Evolutionary conservation across 805 yeast genomes (phyloP).

Genomic region (Saccharomycopsis synnaedendra): DNA sequence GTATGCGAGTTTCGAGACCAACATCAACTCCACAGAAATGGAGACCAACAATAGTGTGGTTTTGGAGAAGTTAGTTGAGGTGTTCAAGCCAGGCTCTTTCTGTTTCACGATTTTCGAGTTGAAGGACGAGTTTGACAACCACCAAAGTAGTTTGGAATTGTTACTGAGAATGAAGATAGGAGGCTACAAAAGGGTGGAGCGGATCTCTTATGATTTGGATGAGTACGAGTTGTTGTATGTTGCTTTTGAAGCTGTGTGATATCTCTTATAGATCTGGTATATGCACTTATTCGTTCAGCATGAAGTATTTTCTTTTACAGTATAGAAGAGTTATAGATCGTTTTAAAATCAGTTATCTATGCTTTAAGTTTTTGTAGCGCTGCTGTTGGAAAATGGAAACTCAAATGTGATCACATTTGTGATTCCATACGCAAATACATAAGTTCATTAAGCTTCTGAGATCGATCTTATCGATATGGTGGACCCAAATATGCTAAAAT

Average conservation of each 20-base stretch:
- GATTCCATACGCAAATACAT: too few species aligned
- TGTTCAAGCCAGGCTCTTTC: conserved; percentile 70
- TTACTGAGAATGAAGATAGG: conserved; percentile 26
- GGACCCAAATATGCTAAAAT: too few species aligned
- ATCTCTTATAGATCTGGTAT: neutral
- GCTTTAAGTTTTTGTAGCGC: too few species aligned
- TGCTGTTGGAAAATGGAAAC: too few species aligned
- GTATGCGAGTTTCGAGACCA: conserved; percentile 92
- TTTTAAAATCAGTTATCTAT: too few species aligned
- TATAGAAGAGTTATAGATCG: too few species aligned
- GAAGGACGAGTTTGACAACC: conserved; percentile 18
- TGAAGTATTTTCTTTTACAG: too few species aligned
- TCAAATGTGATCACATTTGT: too few species aligned
- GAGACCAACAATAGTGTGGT: conserved; percentile 41
- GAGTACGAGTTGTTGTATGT: conserved; percentile 64
- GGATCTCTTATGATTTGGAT: conserved; percentile 61
- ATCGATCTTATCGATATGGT: too few species aligned
- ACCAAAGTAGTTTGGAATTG: conserved; percentile 24
- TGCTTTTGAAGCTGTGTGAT: conserved; percentile 36
- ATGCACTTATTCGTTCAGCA: neutral
- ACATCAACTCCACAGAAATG: conserved; percentile 40
- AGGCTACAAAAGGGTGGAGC: conserved; percentile 53
- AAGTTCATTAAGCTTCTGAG: too few species aligned
- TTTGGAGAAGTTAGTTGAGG: conserved; percentile 42
- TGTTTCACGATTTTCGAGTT: conserved; percentile 43